Conservation (phyloP, 2,329 filamentous ascomycete genomes). For the Alternaria atra region DNA sequence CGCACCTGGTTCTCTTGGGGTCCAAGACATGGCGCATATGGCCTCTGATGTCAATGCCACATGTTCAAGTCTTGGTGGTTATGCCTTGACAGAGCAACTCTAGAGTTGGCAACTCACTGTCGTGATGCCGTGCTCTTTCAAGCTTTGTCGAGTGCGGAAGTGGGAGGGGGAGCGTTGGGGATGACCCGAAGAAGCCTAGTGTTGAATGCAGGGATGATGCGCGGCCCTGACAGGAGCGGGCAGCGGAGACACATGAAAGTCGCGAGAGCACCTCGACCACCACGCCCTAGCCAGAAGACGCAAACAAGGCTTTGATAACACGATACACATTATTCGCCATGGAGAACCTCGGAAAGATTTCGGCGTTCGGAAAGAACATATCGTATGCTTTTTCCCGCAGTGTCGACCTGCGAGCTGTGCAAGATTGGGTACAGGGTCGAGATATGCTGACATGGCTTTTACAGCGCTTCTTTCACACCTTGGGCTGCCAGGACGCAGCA, state of each 20-base stretch:
- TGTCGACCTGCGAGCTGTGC: not conserved
- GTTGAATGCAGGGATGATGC: conserved; percentile 26
- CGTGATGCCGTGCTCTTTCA: not conserved
- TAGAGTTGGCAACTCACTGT: not conserved
- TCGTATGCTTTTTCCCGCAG: conserved; percentile 59
- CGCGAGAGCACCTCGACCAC: conserved; percentile 23
- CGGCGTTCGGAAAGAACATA: conserved; percentile 75
- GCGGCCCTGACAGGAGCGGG: conserved; percentile 15
- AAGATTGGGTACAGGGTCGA: not conserved
- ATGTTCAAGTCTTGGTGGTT: too few species aligned
- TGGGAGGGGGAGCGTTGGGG: not conserved
- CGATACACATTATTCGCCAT: conserved; percentile 53
- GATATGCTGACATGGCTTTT: conserved; percentile 56
- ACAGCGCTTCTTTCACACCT: conserved; percentile 84
- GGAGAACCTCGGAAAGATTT: conserved; percentile 78
- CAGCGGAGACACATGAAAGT: conserved; percentile 38
- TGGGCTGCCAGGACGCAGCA: conserved; percentile 95
- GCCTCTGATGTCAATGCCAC: not conserved
- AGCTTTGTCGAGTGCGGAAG: not conserved
- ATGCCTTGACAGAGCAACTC: not conserved
- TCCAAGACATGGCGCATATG: too few species aligned
- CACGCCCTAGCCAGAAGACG: conserved; percentile 17
- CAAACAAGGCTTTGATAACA: conserved; percentile 8
- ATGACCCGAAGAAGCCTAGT: conserved; percentile 15
- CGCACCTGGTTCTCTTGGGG: not conserved